A percentile compares a stretch with the other conserved stretches of the same genome.
These are phyloP conservation scores for Jamesozyma hellenica DNA, from an alignment of 805 yeast genomes.

Conservation along the genomic window DNA sequence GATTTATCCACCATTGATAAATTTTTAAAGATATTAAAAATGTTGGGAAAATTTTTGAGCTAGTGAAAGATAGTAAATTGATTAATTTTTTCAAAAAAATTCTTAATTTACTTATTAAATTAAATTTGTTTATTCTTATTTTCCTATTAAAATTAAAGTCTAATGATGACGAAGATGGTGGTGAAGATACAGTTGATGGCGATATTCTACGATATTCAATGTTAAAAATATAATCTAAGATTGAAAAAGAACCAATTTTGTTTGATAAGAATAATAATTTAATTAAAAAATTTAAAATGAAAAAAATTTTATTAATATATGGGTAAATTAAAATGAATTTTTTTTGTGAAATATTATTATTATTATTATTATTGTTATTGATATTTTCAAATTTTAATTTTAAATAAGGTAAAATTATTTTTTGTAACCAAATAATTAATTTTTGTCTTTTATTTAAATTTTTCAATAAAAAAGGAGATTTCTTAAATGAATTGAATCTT, in stretches of 20 bases:
- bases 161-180: conserved; percentile 7
- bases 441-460: conserved; percentile 43
- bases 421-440: conserved; percentile 43
- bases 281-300: conserved; percentile 40
- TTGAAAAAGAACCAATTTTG: conserved; percentile 57
- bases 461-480: no score
- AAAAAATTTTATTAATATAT: conserved; percentile 44
- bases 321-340: conserved; percentile 8
- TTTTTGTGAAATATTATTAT: conserved; percentile 25
- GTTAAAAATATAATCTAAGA: conserved; percentile 52
- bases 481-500: conserved; percentile 33
- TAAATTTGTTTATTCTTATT: conserved; percentile 29
- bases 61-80: conserved; percentile 11
- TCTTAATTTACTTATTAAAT: conserved; percentile 12
- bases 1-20: conserved; percentile 86
- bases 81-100: conserved; percentile 10
- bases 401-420: conserved; percentile 60
- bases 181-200: conserved; percentile 41
- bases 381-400: conserved; percentile 35
- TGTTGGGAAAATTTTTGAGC: conserved; percentile 55
- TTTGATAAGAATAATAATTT: conserved; percentile 45
- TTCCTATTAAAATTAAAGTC: conserved; percentile 9
- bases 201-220: conserved; percentile 53
- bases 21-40: conserved; percentile 76
- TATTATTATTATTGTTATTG: conserved; percentile 55